These are phyloP conservation scores for Candida sp. DNA, from an alignment of 1,139 yeast species.

Conservation along the genomic window DNA sequence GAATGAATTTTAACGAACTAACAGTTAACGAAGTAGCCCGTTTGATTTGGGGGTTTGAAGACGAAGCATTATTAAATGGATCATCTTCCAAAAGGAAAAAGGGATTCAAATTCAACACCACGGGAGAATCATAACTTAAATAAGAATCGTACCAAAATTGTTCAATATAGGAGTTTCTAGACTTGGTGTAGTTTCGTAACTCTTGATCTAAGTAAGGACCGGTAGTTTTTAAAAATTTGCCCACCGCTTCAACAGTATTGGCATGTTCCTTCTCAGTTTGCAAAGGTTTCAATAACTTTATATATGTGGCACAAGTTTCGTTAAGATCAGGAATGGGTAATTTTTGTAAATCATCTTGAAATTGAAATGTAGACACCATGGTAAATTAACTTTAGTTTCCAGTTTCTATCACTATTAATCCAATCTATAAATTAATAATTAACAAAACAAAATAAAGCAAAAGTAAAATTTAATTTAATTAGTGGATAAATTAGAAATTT, in stretches of 20 bases:
- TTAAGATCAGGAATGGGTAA: constrained; percentile 77
- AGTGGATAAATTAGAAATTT: too few relatives aligned
- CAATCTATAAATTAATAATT: too few relatives aligned
- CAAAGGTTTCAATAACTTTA: constrained; percentile 67
- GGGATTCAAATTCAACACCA: constrained; percentile 83
- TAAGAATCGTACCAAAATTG: constrained; percentile 94
- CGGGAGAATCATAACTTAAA: constrained; percentile 82
- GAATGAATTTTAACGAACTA: constrained; percentile 72
- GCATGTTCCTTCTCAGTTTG: constrained; percentile 71
- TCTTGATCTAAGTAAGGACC: constrained; percentile 65
- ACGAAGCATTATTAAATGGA: constrained; percentile 71
- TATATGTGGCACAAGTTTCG: constrained; percentile 61
- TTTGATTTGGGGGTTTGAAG: constrained; percentile 64
- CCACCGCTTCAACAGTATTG: constrained; percentile 59
- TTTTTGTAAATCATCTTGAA: constrained; percentile 55
- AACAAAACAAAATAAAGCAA: too few relatives aligned
- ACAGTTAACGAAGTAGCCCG: constrained; percentile 81
- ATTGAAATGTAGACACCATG: constrained; percentile 43
- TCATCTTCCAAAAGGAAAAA: constrained; percentile 87
- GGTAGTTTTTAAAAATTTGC: constrained; percentile 50
- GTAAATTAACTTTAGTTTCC: not conserved
- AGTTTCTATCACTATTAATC: too few relatives aligned
- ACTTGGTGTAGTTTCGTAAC: constrained; percentile 57
- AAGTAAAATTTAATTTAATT: too few relatives aligned
- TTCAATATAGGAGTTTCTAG: constrained; percentile 77